These are phyloP conservation scores for Lophium mytilinum DNA, from an alignment of 495 filamentous ascomycete genomes.

Conservation along the genomic window DNA sequence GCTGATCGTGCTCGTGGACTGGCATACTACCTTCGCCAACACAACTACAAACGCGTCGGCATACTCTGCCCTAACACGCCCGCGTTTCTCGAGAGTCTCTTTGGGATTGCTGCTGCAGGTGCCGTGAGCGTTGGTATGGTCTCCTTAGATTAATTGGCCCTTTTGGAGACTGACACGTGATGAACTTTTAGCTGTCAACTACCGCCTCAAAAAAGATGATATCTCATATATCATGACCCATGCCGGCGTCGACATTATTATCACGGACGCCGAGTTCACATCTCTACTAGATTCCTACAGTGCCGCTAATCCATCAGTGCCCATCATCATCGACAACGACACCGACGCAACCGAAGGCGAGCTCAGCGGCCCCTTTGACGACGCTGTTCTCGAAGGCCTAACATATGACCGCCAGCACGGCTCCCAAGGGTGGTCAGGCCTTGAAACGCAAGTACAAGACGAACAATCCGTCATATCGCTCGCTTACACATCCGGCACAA, in stretches of 20 bases:
- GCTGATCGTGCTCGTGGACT: constrained; percentile 80
- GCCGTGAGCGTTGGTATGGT: constrained; percentile 60
- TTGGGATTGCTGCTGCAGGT: constrained; percentile 79
- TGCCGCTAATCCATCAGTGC: constrained; percentile 48
- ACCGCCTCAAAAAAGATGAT: constrained; percentile 79
- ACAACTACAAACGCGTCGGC: constrained; percentile 61
- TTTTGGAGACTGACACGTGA: neutral
- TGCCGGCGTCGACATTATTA: constrained; percentile 76
- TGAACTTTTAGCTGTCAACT: constrained; percentile 59
- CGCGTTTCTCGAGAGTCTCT: constrained; percentile 84
- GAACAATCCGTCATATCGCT: constrained; percentile 80
- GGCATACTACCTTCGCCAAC: constrained; percentile 74
- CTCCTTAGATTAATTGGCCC: neutral
- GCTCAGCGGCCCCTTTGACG: constrained; percentile 71
- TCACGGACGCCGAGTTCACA: constrained; percentile 74
- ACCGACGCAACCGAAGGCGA: constrained; percentile 70
- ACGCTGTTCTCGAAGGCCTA: constrained; percentile 74
- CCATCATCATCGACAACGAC: constrained; percentile 76
- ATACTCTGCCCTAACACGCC: constrained; percentile 88
- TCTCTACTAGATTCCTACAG: constrained; percentile 59
- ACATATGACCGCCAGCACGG: constrained; percentile 55
- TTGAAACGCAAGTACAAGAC: constrained; percentile 56
- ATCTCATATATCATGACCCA: constrained; percentile 85
- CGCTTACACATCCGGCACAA: constrained; percentile 90
- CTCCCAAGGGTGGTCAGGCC: constrained; percentile 63